Evolutionary conservation across 106 monocot genomes (phyloP).

Genomic region (Platanthera zijinensis): DNA sequence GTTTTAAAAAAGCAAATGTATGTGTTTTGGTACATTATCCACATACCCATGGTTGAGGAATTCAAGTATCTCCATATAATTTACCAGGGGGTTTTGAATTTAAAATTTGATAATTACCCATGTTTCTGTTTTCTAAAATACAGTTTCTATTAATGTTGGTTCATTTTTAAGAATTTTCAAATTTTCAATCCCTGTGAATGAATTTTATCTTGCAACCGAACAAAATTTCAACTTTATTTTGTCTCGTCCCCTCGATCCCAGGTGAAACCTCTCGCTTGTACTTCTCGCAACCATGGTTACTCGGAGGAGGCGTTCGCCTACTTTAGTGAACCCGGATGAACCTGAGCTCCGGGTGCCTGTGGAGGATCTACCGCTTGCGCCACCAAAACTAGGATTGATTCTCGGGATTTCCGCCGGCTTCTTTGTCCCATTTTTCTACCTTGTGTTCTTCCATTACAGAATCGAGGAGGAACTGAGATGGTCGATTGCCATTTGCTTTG

Average conservation of each 20-base stretch:
- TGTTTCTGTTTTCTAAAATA: too few species aligned
- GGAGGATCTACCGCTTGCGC: constrained; percentile 29
- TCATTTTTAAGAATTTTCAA: too few species aligned
- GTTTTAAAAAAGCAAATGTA: not conserved
- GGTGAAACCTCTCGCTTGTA: not conserved
- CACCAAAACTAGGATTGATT: constrained; percentile 56
- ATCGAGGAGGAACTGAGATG: constrained; percentile 49
- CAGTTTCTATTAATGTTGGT: too few species aligned
- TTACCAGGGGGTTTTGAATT: too few species aligned
- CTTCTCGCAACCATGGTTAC: constrained; percentile 13
- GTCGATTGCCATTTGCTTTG: constrained; percentile 57
- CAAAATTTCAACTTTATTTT: too few species aligned
- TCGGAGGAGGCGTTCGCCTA: constrained; percentile 14
- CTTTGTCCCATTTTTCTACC: constrained; percentile 56
- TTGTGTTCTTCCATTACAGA: constrained; percentile 52
- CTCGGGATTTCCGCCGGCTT: constrained; percentile 23
- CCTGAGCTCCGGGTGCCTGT: not conserved
- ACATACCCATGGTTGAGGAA: too few species aligned
- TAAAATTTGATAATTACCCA: too few species aligned
- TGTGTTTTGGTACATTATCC: too few species aligned
- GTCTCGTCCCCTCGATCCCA: too few species aligned
- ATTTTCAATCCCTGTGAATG: too few species aligned
- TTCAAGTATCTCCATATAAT: too few species aligned
- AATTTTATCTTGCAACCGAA: too few species aligned
- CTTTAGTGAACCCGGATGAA: not conserved